Evolutionary conservation across 306 rosid species (phyloP).

Genomic region (Casuarina glauca): DNA sequence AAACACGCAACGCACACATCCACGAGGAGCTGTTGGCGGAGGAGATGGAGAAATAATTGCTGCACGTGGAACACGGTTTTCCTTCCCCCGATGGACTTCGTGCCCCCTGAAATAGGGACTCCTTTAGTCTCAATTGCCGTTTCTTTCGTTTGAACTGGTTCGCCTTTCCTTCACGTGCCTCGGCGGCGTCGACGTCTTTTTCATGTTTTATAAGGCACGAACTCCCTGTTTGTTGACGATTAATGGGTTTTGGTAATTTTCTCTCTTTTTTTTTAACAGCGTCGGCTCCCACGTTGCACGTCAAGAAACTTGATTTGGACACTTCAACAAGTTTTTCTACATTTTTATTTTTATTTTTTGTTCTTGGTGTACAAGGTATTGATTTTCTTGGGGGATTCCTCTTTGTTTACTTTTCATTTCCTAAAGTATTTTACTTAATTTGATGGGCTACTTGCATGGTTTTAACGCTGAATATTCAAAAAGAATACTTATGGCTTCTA

Average conservation of each 20-base stretch:
- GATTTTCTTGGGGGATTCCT: too few relatives aligned
- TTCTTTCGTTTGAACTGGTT: neutral
- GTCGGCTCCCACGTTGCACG: neutral
- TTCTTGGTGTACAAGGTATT: too few relatives aligned
- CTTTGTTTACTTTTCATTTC: too few relatives aligned
- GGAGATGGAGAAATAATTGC: neutral
- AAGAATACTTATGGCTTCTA: too few relatives aligned
- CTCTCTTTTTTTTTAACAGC: too few relatives aligned
- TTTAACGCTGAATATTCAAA: too few relatives aligned
- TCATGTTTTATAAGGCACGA: too few relatives aligned
- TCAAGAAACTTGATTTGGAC: neutral
- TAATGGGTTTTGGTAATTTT: neutral
- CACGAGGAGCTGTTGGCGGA: too few relatives aligned
- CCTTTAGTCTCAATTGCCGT: neutral
- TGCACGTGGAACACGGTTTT: constrained; percentile 2
- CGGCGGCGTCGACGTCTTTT: neutral
- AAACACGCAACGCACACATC: constrained; percentile 32
- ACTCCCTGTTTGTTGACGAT: neutral
- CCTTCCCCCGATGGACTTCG: neutral
- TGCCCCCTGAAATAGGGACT: neutral
- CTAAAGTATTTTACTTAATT: too few relatives aligned
- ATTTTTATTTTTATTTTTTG: neutral
- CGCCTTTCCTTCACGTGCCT: neutral
- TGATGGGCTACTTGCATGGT: too few relatives aligned
- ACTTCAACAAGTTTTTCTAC: neutral